A percentile compares a stretch with the other conserved stretches of the same genome.
phyloP scores from a whole-genome alignment of 1,284 basidiomycete species.

The Cryptococcus amylolentus region DNA sequence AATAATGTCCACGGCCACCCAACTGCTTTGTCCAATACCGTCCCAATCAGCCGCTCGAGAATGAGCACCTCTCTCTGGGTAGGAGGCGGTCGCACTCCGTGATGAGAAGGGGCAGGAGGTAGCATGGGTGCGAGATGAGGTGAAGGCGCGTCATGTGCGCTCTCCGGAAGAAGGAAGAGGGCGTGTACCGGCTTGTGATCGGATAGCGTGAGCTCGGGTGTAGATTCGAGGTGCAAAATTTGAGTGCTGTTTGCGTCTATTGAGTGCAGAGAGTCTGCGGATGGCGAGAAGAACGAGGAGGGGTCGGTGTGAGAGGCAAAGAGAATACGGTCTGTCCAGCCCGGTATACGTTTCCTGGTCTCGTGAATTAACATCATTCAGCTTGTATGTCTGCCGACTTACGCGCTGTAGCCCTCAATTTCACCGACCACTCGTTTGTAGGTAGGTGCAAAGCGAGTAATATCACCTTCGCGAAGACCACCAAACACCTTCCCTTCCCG shows the following conservation, averaged over 20 bases:
- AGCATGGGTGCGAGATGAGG: slow-evolving; percentile 36
- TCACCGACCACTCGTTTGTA: slow-evolving; percentile 82
- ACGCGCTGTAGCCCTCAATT: slow-evolving; percentile 72
- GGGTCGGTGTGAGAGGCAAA: slow-evolving; percentile 74
- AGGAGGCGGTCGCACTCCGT: slow-evolving; percentile 23
- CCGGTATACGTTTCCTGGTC: slow-evolving; percentile 66
- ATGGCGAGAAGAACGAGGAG: slow-evolving; percentile 21
- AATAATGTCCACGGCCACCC: slow-evolving; percentile 43
- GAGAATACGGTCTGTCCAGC: slow-evolving; percentile 93
- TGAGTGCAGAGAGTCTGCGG: slow-evolving; percentile 11
- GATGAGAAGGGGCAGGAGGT: slow-evolving; percentile 24
- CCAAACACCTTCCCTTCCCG: slow-evolving; percentile 63
- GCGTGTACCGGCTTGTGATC: slow-evolving; percentile 51
- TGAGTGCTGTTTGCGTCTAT: slow-evolving; percentile 26
- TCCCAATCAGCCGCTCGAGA: slow-evolving; percentile 27
- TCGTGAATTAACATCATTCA: not conserved
- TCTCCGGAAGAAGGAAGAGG: slow-evolving; percentile 33
- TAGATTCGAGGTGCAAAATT: slow-evolving; percentile 37
- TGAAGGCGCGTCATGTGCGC: slow-evolving; percentile 23
- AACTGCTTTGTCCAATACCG: slow-evolving; percentile 32
- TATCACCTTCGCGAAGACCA: slow-evolving; percentile 73
- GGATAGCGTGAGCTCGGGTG: slow-evolving; percentile 42
- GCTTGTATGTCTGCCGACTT: slow-evolving; percentile 22
- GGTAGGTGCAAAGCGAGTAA: slow-evolving; percentile 78
- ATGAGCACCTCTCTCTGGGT: slow-evolving; percentile 26